These are phyloP conservation scores for Botrytis deweyae DNA, from an alignment of 2,329 filamentous ascomycete species.

Conservation along the genomic window DNA sequence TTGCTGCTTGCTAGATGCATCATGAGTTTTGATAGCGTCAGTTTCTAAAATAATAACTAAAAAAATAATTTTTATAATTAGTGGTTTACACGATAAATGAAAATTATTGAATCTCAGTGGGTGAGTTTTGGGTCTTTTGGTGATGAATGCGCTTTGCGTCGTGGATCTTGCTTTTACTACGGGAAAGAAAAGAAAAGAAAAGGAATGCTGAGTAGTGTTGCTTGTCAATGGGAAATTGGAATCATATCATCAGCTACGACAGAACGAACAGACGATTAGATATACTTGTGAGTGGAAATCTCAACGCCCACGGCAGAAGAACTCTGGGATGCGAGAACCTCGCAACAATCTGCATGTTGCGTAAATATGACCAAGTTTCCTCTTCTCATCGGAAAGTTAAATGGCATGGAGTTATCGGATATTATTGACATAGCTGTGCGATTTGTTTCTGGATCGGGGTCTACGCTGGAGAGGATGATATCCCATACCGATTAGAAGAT, in stretches of 20 bases:
- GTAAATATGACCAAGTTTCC: fast-evolving
- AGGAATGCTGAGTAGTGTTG: not conserved
- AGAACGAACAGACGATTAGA: not conserved
- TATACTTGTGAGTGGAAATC: not conserved
- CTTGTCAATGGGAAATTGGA: not conserved
- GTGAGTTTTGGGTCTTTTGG: not conserved
- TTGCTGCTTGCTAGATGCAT: not conserved
- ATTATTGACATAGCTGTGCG: not conserved
- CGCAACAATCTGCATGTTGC: not conserved
- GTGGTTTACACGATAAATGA: not conserved
- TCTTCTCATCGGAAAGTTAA: not conserved
- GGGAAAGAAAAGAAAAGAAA: not conserved
- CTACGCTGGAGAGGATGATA: slow-evolving; percentile 37
- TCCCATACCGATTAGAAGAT: too few species aligned
- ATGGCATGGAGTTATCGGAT: fast-evolving
- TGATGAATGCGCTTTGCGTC: not conserved
- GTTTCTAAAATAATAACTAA: not conserved
- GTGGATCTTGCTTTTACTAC: not conserved
- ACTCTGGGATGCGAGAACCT: too few species aligned
- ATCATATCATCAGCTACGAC: not conserved
- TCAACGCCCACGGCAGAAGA: not conserved
- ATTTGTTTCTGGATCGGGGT: slow-evolving; percentile 45
- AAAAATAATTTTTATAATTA: not conserved
- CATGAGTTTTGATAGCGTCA: not conserved
- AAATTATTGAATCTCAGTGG: not conserved